Conservation (phyloP, 306 rosid genomes). For the Aeschynomene evenia region DNA sequence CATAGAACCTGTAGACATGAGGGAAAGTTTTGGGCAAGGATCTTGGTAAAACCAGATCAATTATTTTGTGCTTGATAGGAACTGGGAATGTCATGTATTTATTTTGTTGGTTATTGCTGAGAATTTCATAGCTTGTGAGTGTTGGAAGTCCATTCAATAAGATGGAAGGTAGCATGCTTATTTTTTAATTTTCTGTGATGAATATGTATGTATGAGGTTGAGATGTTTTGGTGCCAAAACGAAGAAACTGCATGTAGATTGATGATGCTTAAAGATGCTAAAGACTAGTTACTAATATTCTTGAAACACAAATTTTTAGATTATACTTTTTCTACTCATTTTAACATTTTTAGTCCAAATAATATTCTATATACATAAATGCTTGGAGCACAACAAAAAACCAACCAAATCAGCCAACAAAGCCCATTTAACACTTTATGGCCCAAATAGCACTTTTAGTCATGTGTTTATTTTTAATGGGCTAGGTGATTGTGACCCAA, state of each 20-base stretch:
- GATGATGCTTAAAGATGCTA: constrained; percentile 1
- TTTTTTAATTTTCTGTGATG: constrained; percentile 21
- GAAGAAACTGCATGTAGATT: neutral
- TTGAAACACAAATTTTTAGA: too few species aligned
- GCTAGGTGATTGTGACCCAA: too few species aligned
- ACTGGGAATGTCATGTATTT: constrained; percentile 21
- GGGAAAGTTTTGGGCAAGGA: constrained; percentile 29
- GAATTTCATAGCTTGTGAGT: constrained; percentile 26
- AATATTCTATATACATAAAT: too few species aligned
- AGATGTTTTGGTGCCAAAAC: constrained; percentile 13
- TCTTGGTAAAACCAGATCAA: neutral
- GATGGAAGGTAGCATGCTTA: neutral
- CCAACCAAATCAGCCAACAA: too few species aligned
- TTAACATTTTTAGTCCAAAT: too few species aligned
- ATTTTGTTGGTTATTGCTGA: constrained; percentile 18
- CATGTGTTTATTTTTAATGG: too few species aligned
- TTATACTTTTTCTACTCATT: too few species aligned
- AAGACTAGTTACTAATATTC: too few species aligned
- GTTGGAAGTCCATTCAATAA: constrained; percentile 15
- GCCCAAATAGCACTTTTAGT: too few species aligned
- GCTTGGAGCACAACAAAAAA: too few species aligned
- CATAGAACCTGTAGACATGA: constrained; percentile 33
- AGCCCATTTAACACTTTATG: too few species aligned
- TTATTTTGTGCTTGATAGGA: constrained; percentile 21
- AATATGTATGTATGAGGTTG: constrained; percentile 4